Evolutionary conservation across 768 basidiomycete species (phyloP).

Genomic region (Boletus rubescentipes): DNA sequence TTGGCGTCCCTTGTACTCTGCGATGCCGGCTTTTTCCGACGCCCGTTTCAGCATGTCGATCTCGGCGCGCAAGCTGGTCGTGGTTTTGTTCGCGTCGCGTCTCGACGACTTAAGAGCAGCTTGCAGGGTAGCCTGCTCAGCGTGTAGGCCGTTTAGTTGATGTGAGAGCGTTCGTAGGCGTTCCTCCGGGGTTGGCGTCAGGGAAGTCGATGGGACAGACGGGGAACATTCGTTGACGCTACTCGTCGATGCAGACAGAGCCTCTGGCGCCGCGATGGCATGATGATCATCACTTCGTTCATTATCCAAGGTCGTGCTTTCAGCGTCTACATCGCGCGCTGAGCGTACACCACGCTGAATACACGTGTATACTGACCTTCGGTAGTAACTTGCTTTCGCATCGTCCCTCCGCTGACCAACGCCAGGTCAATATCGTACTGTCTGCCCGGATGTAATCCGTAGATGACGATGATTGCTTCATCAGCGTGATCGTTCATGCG

Average conservation of each 20-base stretch:
- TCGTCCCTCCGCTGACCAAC: slow-evolving; percentile 61
- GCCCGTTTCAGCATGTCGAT: slow-evolving; percentile 82
- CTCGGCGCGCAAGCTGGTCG: slow-evolving; percentile 77
- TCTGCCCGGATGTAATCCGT: slow-evolving; percentile 82
- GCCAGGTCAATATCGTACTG: slow-evolving; percentile 90
- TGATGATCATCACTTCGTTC: slow-evolving; percentile 23
- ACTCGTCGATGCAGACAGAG: slow-evolving; percentile 30
- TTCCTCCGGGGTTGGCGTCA: slow-evolving; percentile 57
- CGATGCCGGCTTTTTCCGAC: slow-evolving; percentile 72
- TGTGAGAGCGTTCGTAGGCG: slow-evolving; percentile 64
- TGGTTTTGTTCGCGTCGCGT: slow-evolving; percentile 79
- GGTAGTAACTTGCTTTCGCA: slow-evolving; percentile 67
- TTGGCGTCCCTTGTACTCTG: slow-evolving; percentile 80
- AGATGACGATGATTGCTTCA: slow-evolving; percentile 89
- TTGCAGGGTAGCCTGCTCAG: slow-evolving; percentile 69
- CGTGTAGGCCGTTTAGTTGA: slow-evolving; percentile 56
- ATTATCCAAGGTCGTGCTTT: slow-evolving; percentile 21
- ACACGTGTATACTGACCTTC: slow-evolving; percentile 44
- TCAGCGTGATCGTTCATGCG: slow-evolving; percentile 78
- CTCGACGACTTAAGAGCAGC: slow-evolving; percentile 73
- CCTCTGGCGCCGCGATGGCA: slow-evolving; percentile 10
- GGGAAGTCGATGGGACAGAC: slow-evolving; percentile 28
- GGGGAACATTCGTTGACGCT: slow-evolving; percentile 10
- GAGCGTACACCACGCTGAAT: slow-evolving; percentile 5
- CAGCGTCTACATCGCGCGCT: slow-evolving; percentile 15